These are phyloP conservation scores for Penicillium concentricum DNA, from an alignment of 2,329 filamentous ascomycete species.

Conservation along the genomic window DNA sequence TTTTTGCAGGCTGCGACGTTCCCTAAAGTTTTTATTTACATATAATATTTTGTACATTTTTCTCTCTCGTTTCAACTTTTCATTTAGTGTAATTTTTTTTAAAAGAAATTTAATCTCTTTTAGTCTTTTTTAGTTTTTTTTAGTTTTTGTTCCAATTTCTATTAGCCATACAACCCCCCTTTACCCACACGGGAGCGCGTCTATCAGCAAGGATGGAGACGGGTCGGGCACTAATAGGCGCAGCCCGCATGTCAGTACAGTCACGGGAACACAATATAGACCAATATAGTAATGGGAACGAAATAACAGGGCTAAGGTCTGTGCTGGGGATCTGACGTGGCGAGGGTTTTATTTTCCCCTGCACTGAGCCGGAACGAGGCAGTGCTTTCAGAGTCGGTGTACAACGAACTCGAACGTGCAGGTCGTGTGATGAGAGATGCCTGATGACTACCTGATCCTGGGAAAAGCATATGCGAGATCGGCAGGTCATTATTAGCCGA, in stretches of 20 bases:
- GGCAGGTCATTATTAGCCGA: not conserved
- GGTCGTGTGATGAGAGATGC: constrained; percentile 13
- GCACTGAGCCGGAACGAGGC: constrained; percentile 9
- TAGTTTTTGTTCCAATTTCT: not conserved
- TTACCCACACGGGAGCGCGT: constrained; percentile 29
- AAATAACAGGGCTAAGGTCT: constrained; percentile 1
- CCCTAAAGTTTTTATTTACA: not conserved
- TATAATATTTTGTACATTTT: not conserved
- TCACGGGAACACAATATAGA: constrained; percentile 28
- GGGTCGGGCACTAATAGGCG: constrained; percentile 29
- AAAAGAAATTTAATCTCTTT: constrained; percentile 4
- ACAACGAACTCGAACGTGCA: constrained; percentile 8
- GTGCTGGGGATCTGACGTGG: constrained; percentile 9
- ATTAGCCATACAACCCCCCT: constrained; percentile 5
- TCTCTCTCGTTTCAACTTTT: not conserved
- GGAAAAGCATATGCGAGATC: constrained; percentile 7
- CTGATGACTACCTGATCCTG: constrained; percentile 12
- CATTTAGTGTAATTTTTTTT: not conserved
- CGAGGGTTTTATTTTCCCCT: constrained; percentile 1
- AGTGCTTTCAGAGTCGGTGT: constrained; percentile 12
- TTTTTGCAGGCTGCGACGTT: constrained; percentile 17
- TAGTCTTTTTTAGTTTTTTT: not conserved
- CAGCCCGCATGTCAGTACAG: constrained; percentile 25
- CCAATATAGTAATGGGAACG: not conserved
- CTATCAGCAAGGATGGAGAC: constrained; percentile 27